Base-by-base conservation (phyloP, 345 rosid genomes). In the Pseudoturritis turrita region DNA sequence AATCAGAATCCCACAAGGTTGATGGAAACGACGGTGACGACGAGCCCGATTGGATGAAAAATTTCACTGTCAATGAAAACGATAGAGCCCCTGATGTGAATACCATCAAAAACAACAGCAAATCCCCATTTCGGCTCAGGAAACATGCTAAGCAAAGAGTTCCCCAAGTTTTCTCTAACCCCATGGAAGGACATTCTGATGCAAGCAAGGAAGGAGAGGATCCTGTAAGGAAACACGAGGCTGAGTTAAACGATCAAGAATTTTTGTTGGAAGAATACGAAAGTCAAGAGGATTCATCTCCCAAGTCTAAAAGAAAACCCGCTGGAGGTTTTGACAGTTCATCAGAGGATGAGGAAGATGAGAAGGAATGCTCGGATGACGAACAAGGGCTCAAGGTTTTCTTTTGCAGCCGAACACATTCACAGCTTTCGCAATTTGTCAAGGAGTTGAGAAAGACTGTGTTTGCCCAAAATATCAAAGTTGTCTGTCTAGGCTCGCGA, bases 391-490 rank as follows among this genome's bases (percentile, higher is more conserved):
- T 81, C 73, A 88, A 84, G 83, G 80, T 94, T 53, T 94, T 82
- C 79, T 91, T 91, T 60, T 91, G 98, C 70, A 94, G 98, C 73
- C 81, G 97, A 73, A 94, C 97, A 3, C 96, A 91, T 81, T 91
- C 98, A 5, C 97, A 94, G 80, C 96, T 94, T 54, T 86, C 95
- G 0, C 97, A 94, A 75, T 94, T 94, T 50, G 66, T 94, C 46
- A 85, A 83, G 78, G 97, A 94, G 82, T 78, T 94, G 61, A 84
- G 83, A 26, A 94, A 88, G 81, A 94, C 97, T 64, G 56, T 36
- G 39, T 94, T 91, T 80, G 71, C 83, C 29, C 28, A 72, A 13
- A 70, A 80, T 45, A 71, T 89, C 64, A 86, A 63, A 25, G 86
- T 81, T 78, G 92, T 89, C 9, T 86, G 85, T 73, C 79, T 91